Conservation (phyloP, 1,284 basidiomycete species). For the Malassezia sympodialis region DNA sequence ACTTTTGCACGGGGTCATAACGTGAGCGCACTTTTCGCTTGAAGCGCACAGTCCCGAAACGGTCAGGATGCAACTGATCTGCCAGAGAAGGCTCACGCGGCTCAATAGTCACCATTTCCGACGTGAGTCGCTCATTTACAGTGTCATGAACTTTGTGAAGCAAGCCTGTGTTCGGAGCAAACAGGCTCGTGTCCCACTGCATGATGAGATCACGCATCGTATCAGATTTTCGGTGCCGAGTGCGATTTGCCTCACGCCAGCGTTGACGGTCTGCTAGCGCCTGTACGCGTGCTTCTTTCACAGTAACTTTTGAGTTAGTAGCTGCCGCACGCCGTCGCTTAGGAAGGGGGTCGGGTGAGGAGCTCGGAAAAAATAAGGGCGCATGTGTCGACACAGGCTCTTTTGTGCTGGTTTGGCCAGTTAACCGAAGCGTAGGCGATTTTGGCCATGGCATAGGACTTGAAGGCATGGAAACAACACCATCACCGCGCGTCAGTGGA, state of each 20-base stretch:
- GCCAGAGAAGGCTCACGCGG: neutral
- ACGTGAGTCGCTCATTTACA: neutral
- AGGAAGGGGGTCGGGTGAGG: neutral
- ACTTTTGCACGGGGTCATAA: constrained; percentile 11
- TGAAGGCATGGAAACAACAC: neutral
- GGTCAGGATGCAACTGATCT: neutral
- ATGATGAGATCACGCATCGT: constrained; percentile 16
- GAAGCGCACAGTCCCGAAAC: neutral
- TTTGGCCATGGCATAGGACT: neutral
- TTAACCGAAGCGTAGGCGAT: constrained; percentile 1
- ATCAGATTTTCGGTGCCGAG: constrained; percentile 7
- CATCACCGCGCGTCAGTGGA: neutral
- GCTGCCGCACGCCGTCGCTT: neutral
- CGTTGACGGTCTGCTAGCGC: constrained; percentile 1
- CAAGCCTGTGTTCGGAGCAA: neutral
- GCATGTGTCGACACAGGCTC: neutral
- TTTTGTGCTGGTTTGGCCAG: neutral
- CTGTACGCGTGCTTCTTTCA: neutral
- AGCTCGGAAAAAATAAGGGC: neutral
- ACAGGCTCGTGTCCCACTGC: neutral
- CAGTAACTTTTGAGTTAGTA: neutral
- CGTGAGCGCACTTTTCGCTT: constrained; percentile 9
- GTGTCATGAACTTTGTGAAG: neutral
- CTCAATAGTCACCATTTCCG: neutral
- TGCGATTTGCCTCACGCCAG: constrained; percentile 16